Percentiles rank a stretch among this genome's conserved stretches.
phyloP scores from a whole-genome alignment of 768 basidiomycete species.

The Pholiota molesta region DNA sequence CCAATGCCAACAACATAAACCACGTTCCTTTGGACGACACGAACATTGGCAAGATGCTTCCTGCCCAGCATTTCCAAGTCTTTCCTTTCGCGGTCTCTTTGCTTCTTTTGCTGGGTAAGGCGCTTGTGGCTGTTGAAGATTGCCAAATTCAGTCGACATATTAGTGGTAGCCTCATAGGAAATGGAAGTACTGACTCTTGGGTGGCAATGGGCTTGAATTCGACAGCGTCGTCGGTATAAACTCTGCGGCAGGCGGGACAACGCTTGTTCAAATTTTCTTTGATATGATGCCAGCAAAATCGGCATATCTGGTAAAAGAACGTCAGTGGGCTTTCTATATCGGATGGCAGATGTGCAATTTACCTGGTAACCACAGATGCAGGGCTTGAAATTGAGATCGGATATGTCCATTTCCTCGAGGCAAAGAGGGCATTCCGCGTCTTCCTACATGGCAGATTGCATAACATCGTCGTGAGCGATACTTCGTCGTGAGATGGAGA shows the following conservation, averaged over 20 bases:
- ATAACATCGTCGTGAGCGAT: constrained; percentile 12
- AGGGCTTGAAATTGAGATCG: constrained; percentile 99
- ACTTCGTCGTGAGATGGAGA: constrained; percentile 9
- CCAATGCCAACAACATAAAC: constrained; percentile 97
- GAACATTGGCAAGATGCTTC: constrained; percentile 86
- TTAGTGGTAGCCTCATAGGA: not conserved
- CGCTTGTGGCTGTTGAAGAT: constrained; percentile 78
- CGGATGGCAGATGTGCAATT: constrained; percentile 8
- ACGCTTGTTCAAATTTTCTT: constrained; percentile 91
- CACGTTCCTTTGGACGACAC: constrained; percentile 95
- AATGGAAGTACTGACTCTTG: constrained; percentile 77
- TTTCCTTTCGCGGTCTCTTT: constrained; percentile 92
- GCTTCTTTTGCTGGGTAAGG: constrained; percentile 93
- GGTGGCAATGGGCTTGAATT: constrained; percentile 93
- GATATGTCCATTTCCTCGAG: constrained; percentile 99
- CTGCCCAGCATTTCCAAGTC: constrained; percentile 87
- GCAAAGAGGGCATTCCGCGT: constrained; percentile 97
- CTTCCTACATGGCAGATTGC: constrained; percentile 64
- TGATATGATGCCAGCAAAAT: constrained; percentile 99
- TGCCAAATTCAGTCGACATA: constrained; percentile 11
- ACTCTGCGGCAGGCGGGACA: constrained; percentile 96
- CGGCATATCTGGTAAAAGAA: constrained; percentile 81
- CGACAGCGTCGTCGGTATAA: constrained; percentile 90
- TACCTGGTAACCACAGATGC: constrained; percentile 98
- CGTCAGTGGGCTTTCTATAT: constrained; percentile 9